Base-by-base conservation (phyloP, 371 early-diverging fungal species). In the Rhizoclosmatium hyalinum region DNA sequence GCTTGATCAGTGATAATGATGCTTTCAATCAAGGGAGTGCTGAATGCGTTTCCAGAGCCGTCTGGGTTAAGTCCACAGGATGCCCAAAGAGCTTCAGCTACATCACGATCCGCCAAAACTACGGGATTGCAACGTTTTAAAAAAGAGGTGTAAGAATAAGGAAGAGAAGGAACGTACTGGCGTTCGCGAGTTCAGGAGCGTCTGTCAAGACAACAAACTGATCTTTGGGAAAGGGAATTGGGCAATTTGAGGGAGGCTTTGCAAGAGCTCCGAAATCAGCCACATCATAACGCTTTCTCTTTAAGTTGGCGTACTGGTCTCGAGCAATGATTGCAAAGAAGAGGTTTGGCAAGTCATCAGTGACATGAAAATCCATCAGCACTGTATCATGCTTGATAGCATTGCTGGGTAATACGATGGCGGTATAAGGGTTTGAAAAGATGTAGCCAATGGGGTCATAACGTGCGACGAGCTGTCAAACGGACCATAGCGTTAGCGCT, bases 271-370 rank as follows among this genome's bases (percentile, higher is more conserved):
- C 81, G 79, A 57, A 87, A 65, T 74, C 82, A 76, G 55, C 78
- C 71, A 92, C 80, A 81, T 94, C 94, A 80, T 87, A 93, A 19
- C 94, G 87, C 24, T 79, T 81, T 50, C 90, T 85, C 75, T 75
- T 75, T 43, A 90, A 73, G 1, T 82, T 82, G 68, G 84, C 79
- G 50, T 90, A 85, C 12, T 81, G 82, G 32, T 82, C 77, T 68
- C 85, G 84, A 32, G 83, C 87, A 39, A 92, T 78, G 10, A 92
- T 85, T 5, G 90, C 92, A 86, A 93, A 90, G 42, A 92, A 90
- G 81, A 90, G 87, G 2, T 84, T 83, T 14, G 84, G 83, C 12
- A 80, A 73, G 44, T 83, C 83, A 6, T 80, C 32, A 73, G 74
- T 56, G 14, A 75, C 42, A 12, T 75, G 45, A 66, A 71, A n/a